phyloP scores from a whole-genome alignment of 164 flowering plant species.

The Chimonanthus praecox region DNA sequence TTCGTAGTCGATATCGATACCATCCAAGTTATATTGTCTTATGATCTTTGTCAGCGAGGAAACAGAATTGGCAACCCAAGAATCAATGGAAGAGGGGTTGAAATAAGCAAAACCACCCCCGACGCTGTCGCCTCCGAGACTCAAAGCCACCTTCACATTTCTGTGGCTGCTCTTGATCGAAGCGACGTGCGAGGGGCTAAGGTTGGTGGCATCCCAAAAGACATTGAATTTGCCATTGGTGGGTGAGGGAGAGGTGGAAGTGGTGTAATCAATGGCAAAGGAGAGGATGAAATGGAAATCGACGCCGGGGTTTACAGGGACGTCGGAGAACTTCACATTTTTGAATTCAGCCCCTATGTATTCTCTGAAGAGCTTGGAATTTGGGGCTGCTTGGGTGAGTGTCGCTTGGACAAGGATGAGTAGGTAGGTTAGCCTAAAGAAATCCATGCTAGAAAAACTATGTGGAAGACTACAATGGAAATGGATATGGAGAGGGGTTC shows the following conservation, averaged over 20 bases:
- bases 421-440: neutral
- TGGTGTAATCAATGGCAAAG: conserved; percentile 58
- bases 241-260: conserved; percentile 38
- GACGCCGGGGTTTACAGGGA: conserved; percentile 38
- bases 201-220: conserved; percentile 51
- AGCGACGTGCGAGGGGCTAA: conserved; percentile 35
- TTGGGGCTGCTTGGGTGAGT: conserved; percentile 17
- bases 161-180: conserved; percentile 31
- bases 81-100: conserved; percentile 33
- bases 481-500: neutral
- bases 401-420: conserved; percentile 1
- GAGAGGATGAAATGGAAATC: conserved; percentile 66
- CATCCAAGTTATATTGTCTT: conserved; percentile 36
- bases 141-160: conserved; percentile 52
- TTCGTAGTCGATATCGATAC: conserved; percentile 53
- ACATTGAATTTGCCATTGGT: conserved; percentile 58
- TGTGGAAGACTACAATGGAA: neutral
- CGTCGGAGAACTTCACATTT: conserved; percentile 44
- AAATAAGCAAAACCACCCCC: conserved; percentile 25
- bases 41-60: conserved; percentile 50
- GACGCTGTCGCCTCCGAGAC: conserved; percentile 53
- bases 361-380: conserved; percentile 32
- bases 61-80: conserved; percentile 69
- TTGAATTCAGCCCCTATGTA: conserved; percentile 61
- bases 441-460: conserved; percentile 1